Evolutionary conservation across 2,329 filamentous ascomycete genomes (phyloP), one percentile per base, ranked within the genome.

Genomic region (Macroventuria anomochaeta): DNA sequence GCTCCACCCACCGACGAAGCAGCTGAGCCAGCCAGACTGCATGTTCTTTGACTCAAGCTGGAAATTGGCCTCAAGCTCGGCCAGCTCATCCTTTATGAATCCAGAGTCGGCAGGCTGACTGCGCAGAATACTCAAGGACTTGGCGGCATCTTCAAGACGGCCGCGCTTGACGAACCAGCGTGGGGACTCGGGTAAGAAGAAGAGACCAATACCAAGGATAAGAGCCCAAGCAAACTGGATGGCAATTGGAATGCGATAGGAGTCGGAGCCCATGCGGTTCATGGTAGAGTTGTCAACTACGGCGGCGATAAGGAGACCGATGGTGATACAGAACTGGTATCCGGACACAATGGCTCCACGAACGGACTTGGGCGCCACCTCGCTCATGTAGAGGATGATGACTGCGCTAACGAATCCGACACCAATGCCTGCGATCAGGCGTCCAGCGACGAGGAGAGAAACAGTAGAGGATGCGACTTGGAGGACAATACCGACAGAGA

Each of bases 51-150:
- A 60, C 81, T 96, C 92, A 73, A 93, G 92, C 77, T 90, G 89
- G 76, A 93, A 85, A 81, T 96, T 96, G 80, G 91, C 91, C 55
- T 95, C 83, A 62, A 96, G 91, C 79, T 96, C 91, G 36, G 88
- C 84, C 38, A 96, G 82, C 77, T 96, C 91, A 57, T 85, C 79
- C 77, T 88, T 85, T 76, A 96, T 87, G 75, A 85, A 92, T 58
- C 88, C 83, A 18, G 89, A 93, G 48, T 89, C 85, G 46, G 76
- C 69, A 41, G 88, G 82, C 78, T 96, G 89, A 56, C 89, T 89
- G 72, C 91, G 89, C 26, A 96, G 84, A 53, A 81, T 83, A 52
- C 84, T 76, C 6, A 96, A 83, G 11, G 85, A 78, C 1, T 75
- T 57, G 54, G 86, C 82, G 28, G 91, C 91, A 51, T 81, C 71